Conservation (phyloP, 257 asterid species). For the Solanum sparsipilum region DNA sequence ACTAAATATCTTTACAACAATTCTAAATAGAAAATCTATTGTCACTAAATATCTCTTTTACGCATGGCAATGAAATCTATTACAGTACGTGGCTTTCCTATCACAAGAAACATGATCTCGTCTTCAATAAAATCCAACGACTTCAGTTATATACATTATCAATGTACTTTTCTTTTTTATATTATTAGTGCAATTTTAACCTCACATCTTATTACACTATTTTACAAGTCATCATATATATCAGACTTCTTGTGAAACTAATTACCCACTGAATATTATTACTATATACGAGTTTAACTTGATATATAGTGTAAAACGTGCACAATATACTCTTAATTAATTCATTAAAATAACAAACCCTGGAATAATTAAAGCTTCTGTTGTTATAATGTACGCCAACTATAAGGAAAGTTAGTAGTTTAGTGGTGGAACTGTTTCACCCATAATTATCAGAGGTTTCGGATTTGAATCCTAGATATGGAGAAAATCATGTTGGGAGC, state of each 20-base stretch:
- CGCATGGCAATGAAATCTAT: too few species aligned
- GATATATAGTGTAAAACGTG: background rate
- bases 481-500: too few species aligned
- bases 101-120: background rate
- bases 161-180: too few species aligned
- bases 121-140: background rate
- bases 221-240: background rate
- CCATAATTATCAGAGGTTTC: background rate
- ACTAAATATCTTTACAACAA: too few species aligned
- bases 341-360: background rate
- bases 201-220: background rate
- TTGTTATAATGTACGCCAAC: background rate
- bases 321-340: background rate
- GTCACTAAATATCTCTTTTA: too few species aligned
- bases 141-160: background rate
- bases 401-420: background rate
- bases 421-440: background rate
- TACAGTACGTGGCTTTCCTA: background rate
- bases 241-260: background rate
- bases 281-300: background rate
- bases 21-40: too few species aligned
- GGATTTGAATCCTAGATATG: rapidly evolving
- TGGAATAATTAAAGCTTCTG: background rate
- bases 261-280: background rate
- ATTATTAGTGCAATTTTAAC: background rate